Evolutionary conservation across 495 filamentous ascomycete species (phyloP).

Genomic region (Rostrohypoxylon terebratum): DNA sequence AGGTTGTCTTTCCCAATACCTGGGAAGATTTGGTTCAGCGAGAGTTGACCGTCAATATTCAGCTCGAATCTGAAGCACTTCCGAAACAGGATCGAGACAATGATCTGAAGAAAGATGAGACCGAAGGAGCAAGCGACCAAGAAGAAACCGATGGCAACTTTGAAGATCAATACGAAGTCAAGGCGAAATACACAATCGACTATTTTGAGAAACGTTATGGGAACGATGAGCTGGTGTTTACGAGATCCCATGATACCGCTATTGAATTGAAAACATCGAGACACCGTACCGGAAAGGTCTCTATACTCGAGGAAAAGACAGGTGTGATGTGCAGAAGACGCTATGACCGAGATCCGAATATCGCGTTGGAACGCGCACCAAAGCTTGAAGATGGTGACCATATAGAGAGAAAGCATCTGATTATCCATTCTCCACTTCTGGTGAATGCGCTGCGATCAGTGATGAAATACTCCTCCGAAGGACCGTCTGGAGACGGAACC

Average conservation of each 20-base stretch:
- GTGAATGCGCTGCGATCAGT: conserved; percentile 17
- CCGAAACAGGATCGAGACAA: neutral
- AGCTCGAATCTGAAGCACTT: neutral
- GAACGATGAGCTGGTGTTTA: conserved; percentile 7
- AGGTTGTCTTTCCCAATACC: neutral
- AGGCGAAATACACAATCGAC: conserved; percentile 10
- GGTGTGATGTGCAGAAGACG: neutral
- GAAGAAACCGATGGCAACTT: neutral
- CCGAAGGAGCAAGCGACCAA: neutral
- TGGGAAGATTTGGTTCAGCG: conserved; percentile 13
- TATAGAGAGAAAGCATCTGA: conserved; percentile 11
- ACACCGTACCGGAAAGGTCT: neutral
- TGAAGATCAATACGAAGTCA: conserved; percentile 11
- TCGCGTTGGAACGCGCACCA: neutral
- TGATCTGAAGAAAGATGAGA: neutral
- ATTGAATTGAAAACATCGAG: conserved; percentile 1
- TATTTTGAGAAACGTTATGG: conserved; percentile 11
- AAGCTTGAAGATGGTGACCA: conserved; percentile 8
- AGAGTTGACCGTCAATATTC: conserved; percentile 11
- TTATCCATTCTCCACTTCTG: conserved; percentile 16
- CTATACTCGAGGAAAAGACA: conserved; percentile 17
- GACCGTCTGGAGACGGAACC: conserved; percentile 13
- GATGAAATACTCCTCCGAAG: conserved; percentile 12
- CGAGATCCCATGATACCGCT: neutral
- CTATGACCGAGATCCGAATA: neutral